Evolutionary conservation across 441 rosid genomes (phyloP).

Genomic region (Omphalea diandra): DNA sequence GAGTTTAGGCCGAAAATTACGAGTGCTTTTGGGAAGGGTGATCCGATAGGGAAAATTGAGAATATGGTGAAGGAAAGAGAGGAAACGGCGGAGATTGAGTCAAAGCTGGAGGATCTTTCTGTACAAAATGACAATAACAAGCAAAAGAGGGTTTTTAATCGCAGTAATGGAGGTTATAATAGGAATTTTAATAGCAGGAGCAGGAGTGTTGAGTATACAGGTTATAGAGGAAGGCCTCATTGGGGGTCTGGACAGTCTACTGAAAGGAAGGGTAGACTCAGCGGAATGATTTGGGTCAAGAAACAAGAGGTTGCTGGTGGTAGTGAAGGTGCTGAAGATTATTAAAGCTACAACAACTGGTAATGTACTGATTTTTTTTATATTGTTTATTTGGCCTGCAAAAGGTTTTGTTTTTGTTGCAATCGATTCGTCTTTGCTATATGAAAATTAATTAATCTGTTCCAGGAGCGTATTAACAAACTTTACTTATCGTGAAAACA

Average conservation of each 20-base stretch:
- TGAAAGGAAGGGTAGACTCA: neutral
- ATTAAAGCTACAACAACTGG: constrained; percentile 19
- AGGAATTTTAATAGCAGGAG: neutral
- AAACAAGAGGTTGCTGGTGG: constrained; percentile 37
- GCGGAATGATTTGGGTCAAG: constrained; percentile 48
- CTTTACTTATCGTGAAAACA: too few relatives aligned
- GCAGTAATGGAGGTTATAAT: constrained; percentile 1
- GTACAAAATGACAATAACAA: neutral
- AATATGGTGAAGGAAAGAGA: constrained; percentile 13
- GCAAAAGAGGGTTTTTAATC: constrained; percentile 1
- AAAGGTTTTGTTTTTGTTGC: neutral
- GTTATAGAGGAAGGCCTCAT: neutral
- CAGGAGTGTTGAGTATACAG: neutral
- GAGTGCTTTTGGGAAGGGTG: constrained; percentile 7
- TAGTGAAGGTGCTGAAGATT: constrained; percentile 8
- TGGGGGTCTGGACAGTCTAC: neutral
- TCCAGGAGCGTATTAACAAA: too few relatives aligned
- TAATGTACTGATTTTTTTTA: neutral
- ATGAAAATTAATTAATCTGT: neutral
- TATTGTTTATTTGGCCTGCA: neutral
- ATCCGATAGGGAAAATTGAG: constrained; percentile 7
- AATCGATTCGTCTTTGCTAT: neutral
- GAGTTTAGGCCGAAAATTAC: constrained; percentile 2
- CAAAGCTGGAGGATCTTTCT: constrained; percentile 11
- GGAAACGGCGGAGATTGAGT: constrained; percentile 20